Evolutionary conservation across 1,139 yeast species (phyloP).

Genomic region (Zygoascus sp.): DNA sequence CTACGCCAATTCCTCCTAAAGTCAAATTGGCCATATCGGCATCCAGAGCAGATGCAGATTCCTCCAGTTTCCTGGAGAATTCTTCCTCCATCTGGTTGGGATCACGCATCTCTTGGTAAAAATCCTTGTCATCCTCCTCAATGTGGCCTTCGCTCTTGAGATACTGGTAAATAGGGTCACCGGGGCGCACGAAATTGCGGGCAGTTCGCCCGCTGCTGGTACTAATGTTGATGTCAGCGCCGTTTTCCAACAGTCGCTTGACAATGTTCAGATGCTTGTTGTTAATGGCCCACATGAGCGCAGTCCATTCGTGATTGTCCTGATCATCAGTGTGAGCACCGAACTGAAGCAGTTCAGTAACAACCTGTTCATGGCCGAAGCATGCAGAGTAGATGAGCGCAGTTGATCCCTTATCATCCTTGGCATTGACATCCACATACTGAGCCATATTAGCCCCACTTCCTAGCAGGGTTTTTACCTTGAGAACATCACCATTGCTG

Average conservation of each 20-base stretch:
- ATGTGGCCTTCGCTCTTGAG: conserved; percentile 30
- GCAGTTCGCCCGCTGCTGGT: conserved; percentile 38
- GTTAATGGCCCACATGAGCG: conserved; percentile 46
- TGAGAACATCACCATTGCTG: conserved; percentile 34
- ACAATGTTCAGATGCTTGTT: conserved; percentile 38
- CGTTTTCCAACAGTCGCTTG: conserved; percentile 33
- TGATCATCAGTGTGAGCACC: conserved; percentile 38
- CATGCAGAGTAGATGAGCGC: conserved; percentile 40
- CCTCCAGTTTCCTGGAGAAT: conserved; percentile 11
- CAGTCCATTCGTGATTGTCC: conserved; percentile 42
- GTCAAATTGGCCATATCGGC: conserved; percentile 31
- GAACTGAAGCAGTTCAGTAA: conserved; percentile 34
- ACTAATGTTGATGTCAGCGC: conserved; percentile 32
- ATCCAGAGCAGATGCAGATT: conserved; percentile 28
- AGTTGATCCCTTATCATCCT: conserved; percentile 39
- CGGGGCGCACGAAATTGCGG: conserved; percentile 33
- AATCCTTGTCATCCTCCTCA: conserved; percentile 25
- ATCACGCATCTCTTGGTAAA: conserved; percentile 30
- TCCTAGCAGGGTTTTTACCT: conserved; percentile 31
- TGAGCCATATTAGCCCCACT: conserved; percentile 22
- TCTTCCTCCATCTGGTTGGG: conserved; percentile 19
- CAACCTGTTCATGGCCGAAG: conserved; percentile 40
- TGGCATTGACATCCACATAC: conserved; percentile 33
- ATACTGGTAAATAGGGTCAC: conserved; percentile 32
- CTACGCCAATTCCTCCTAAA: conserved; percentile 15